These are phyloP conservation scores for Ganoderma sp. DNA, from an alignment of 1,284 basidiomycete genomes.

Conservation along the genomic window DNA sequence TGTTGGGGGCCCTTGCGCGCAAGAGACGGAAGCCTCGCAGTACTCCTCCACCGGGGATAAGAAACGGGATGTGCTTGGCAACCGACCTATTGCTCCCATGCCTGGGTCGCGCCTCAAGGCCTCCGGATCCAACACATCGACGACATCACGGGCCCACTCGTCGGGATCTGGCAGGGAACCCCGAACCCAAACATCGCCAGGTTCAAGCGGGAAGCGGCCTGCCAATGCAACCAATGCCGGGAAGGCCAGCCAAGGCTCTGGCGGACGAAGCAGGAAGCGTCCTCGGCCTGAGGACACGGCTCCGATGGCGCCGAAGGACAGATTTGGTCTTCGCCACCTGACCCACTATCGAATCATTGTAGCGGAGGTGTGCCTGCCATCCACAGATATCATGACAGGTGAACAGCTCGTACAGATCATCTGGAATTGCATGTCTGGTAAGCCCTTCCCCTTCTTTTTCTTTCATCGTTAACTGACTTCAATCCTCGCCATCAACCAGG, in stretches of 20 bases:
- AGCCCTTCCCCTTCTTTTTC: background rate
- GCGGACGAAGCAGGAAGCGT: background rate
- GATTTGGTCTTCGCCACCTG: slow-evolving; percentile 11
- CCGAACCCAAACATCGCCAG: background rate
- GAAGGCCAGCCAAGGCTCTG: background rate
- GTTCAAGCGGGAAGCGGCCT: background rate
- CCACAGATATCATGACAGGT: background rate
- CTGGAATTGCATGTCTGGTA: slow-evolving; percentile 9
- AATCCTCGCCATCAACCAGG: background rate
- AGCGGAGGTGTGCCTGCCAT: slow-evolving; percentile 18
- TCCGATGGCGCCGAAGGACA: background rate
- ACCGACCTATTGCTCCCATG: background rate
- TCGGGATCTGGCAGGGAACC: background rate
- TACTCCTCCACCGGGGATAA: background rate
- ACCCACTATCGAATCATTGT: slow-evolving; percentile 22
- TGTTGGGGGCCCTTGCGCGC: background rate
- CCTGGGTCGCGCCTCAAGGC: background rate
- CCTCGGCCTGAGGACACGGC: background rate
- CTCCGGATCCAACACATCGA: background rate
- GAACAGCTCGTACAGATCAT: slow-evolving; percentile 12
- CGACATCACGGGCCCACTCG: background rate
- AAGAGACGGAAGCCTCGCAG: background rate
- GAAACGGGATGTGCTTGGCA: background rate
- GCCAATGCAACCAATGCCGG: background rate
- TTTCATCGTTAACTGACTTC: background rate